Evolutionary conservation across 2,329 filamentous ascomycete genomes (phyloP), one percentile per base, ranked within the genome.

Genomic region (Beauveria sp.): DNA sequence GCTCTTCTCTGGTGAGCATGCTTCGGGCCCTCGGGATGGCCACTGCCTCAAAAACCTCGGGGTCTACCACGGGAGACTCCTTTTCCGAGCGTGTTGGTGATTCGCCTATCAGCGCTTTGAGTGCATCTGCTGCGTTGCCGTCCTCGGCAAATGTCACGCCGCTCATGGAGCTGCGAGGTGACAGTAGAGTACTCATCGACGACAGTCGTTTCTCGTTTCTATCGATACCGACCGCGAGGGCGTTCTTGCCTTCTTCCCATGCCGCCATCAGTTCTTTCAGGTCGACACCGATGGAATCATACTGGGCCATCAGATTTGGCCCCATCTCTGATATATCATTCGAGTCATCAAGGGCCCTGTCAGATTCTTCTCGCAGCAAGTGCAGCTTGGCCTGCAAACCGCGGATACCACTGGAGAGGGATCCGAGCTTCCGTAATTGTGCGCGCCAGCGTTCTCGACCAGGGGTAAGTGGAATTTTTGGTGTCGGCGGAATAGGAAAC

Each of bases 381-480:
- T 96, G 92, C 77, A 99, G 86, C 73, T 97, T 99, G 41, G 94
- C 94, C 74, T 97, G 93, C 54, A 99, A 80, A 12, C 91, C 90
- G 30, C 92, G 87, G 63, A 97, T 96, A 18, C 92, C 92, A 60
- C 92, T 90, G 0, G 92, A 96, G 40, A 99, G 80, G 1, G 89
- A 90, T 69, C 90, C 91, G 47, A 99, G 84, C 70, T 96, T 93
- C 63, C 91, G 88, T 62, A 97, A 83, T 71, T 96, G 93, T 59
- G 89, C 87, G 61, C 92, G 88, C 79, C 93, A 87, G 63, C 91
- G 86, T 69, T 97, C 92, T 58, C 88, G 87, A n/a, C 84, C 84
- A 2, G 92, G 90, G 2, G 88, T 88, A 28, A 88, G 68, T 56
- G 83, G 83, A 55, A 79, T 69, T 69, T 83, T 84, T 46, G 88